Percentiles rank a stretch among this genome's conserved stretches.
Conservation (phyloP, 2,329 filamentous ascomycete species). For the Aspergillus ochraceus region DNA sequence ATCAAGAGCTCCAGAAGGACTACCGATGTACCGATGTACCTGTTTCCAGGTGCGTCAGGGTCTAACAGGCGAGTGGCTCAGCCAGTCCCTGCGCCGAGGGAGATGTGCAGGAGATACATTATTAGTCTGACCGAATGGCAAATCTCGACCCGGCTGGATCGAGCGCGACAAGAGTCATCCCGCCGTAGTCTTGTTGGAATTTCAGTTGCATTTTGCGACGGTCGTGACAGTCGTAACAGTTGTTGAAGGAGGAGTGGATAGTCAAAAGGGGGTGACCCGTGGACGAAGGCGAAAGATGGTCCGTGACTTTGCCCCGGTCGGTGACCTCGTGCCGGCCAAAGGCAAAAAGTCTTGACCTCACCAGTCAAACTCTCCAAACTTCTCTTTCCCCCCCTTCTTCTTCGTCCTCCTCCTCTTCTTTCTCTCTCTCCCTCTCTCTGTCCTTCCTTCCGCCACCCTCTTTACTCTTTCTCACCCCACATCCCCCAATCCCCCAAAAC, state of each 20-base stretch:
- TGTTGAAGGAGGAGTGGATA: background rate
- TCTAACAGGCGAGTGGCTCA: background rate
- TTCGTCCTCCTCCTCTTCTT: constrained; percentile 5
- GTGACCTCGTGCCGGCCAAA: background rate
- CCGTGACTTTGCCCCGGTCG: constrained; percentile 5
- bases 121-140: background rate
- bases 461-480: background rate
- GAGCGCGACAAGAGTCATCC: background rate
- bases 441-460: background rate
- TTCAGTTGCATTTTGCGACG: background rate
- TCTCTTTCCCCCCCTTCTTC: background rate
- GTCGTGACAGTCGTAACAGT: background rate
- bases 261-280: background rate
- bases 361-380: constrained; percentile 8
- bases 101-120: background rate
- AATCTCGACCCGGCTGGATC: background rate
- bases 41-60: background rate
- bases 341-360: constrained; percentile 13
- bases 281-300: background rate
- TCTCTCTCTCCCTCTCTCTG: background rate
- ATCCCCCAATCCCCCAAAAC: background rate
- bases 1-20: background rate
- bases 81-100: background rate
- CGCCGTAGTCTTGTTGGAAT: background rate
- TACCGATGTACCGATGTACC: background rate